phyloP scores from a whole-genome alignment of 2,329 filamentous ascomycete genomes.

The Diaporthe sp. region DNA sequence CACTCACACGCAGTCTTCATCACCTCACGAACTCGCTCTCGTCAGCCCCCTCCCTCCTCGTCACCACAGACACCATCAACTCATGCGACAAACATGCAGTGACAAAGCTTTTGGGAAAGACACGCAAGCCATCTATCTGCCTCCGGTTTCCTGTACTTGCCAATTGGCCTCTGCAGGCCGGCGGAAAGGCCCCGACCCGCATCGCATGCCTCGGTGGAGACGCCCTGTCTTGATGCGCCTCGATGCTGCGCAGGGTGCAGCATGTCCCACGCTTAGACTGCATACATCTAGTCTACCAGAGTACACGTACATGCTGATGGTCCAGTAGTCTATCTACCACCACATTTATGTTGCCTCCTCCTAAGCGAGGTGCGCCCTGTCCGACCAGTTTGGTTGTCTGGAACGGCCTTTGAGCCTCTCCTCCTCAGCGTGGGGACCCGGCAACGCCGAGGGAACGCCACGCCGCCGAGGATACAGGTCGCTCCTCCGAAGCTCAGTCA shows the following conservation, averaged over 20 bases:
- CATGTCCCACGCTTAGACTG: constrained; percentile 16
- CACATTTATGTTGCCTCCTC: background rate
- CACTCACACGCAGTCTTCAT: background rate
- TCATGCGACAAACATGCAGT: constrained; percentile 3
- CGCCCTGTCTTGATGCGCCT: constrained; percentile 1
- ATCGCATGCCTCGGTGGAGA: constrained; percentile 5
- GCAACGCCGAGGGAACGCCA: constrained; percentile 7
- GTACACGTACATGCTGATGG: background rate
- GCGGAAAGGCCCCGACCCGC: constrained; percentile 19
- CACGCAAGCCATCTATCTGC: background rate
- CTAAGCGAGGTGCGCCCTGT: constrained; percentile 6
- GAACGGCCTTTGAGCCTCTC: constrained; percentile 21
- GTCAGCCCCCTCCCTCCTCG: no score
- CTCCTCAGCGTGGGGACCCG: constrained; percentile 16
- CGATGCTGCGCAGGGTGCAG: background rate
- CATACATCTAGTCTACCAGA: background rate
- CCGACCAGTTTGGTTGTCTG: constrained; percentile 12
- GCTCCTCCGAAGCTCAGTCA: background rate
- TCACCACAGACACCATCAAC: background rate
- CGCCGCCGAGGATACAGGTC: background rate
- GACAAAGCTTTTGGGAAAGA: background rate
- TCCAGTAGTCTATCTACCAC: constrained; percentile 7
- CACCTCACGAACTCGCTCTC: background rate
- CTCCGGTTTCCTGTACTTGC: background rate
- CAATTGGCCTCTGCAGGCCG: background rate